Conservation (phyloP, 202 grass and related monocot genomes). For the Elaeis oleifera region DNA sequence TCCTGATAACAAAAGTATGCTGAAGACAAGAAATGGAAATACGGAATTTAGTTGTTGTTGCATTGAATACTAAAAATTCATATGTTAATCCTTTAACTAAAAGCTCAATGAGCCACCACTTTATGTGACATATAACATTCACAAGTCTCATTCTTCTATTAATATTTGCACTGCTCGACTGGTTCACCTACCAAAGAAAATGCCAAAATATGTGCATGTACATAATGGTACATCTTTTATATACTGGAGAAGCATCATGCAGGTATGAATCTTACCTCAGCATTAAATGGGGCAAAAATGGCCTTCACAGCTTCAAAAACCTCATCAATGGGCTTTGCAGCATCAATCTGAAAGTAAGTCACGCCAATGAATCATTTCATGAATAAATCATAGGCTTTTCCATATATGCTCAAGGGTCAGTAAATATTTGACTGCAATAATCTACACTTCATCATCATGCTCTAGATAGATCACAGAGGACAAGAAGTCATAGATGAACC, state of each 20-base stretch:
- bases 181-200: slow-evolving; percentile 23
- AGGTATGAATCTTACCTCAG: slow-evolving; percentile 2
- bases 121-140: slow-evolving; percentile 18
- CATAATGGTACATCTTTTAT: not conserved
- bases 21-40: not conserved
- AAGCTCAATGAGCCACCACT: slow-evolving; percentile 28
- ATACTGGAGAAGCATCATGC: slow-evolving; percentile 11
- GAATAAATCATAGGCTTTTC: not conserved
- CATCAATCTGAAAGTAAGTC: slow-evolving; percentile 9
- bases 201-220: not conserved
- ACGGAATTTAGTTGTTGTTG: not conserved
- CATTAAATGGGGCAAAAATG: slow-evolving; percentile 9
- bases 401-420: no score
- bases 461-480: no score
- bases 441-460: no score
- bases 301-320: slow-evolving; percentile 20
- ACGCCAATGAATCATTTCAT: not conserved
- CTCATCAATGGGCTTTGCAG: slow-evolving; percentile 6
- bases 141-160: slow-evolving; percentile 1
- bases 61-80: slow-evolving; percentile 4
- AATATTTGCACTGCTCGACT: slow-evolving; percentile 13
- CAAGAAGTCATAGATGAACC: no score
- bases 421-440: no score
- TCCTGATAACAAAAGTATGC: not conserved
- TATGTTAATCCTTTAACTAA: slow-evolving; percentile 20